Evolutionary conservation across 345 rosid species (phyloP).

Genomic region (Schrenkiella parvula): DNA sequence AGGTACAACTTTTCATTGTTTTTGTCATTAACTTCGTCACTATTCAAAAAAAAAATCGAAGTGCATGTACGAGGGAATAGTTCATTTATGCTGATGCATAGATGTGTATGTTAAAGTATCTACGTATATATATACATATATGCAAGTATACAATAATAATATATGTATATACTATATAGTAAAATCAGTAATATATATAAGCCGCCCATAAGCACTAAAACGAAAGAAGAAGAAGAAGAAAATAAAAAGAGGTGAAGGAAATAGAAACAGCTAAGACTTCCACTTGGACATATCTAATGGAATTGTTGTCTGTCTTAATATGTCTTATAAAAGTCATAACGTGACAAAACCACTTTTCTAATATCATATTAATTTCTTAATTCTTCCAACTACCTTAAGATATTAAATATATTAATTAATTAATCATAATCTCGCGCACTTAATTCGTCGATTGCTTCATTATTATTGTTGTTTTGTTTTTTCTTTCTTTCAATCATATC

Average conservation of each 20-base stretch:
- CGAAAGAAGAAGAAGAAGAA: background rate
- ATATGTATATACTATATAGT: background rate
- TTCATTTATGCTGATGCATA: background rate
- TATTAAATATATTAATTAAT: background rate
- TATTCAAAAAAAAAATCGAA: background rate
- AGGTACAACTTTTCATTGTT: background rate
- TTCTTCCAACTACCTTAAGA: conserved; percentile 21
- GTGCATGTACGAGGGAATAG: conserved; percentile 9
- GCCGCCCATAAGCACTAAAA: conserved; percentile 32
- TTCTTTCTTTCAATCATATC: conserved; percentile 27
- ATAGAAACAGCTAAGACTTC: conserved; percentile 37
- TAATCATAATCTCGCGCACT: conserved; percentile 18
- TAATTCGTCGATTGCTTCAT: conserved; percentile 35
- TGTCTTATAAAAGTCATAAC: conserved; percentile 29
- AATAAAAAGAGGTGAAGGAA: background rate
- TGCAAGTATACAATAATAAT: background rate
- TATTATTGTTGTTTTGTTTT: conserved; percentile 6
- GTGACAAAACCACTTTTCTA: conserved; percentile 26
- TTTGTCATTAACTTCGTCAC: background rate
- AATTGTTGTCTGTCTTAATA: conserved; percentile 33
- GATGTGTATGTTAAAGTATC: too few relatives aligned
- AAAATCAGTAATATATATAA: conserved; percentile 21
- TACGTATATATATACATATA: too few relatives aligned
- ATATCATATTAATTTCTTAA: conserved; percentile 6
- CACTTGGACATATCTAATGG: conserved; percentile 28